A percentile compares a stretch with the other conserved stretches of the same genome.
Evolutionary conservation across 2,329 filamentous ascomycete genomes (phyloP).

Genomic region (Atkinsonella hypoxylon): DNA sequence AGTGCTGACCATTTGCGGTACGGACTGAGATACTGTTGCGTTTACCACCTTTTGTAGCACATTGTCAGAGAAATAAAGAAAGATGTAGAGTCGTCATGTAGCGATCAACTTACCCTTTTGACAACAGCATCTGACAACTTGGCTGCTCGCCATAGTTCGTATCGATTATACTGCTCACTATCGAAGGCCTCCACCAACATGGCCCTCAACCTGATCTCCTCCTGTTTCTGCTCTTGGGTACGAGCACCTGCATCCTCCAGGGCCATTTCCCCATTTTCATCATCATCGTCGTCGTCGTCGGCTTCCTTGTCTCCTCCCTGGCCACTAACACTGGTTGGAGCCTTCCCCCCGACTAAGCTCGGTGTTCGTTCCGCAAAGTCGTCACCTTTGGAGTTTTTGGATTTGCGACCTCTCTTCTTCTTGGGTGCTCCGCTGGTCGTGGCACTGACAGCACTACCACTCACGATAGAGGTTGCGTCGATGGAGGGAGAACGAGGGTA

Average conservation of each 20-base stretch:
- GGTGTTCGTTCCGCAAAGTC: conserved; percentile 29
- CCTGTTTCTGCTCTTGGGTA: conserved; percentile 56
- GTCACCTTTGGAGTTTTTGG: conserved; percentile 41
- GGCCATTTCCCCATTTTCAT: conserved; percentile 42
- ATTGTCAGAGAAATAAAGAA: not conserved
- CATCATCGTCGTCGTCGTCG: conserved; percentile 47
- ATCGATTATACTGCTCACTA: conserved; percentile 54
- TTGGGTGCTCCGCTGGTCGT: conserved; percentile 29
- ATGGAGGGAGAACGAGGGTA: conserved; percentile 54
- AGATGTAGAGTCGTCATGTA: not conserved
- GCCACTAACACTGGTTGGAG: conserved; percentile 32
- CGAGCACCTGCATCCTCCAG: conserved; percentile 47
- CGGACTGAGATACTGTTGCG: conserved; percentile 68
- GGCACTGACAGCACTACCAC: conserved; percentile 45
- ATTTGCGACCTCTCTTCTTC: conserved; percentile 51
- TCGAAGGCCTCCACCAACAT: conserved; percentile 56
- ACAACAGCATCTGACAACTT: conserved; percentile 59
- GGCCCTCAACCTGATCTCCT: conserved; percentile 43
- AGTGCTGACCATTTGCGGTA: conserved; percentile 59
- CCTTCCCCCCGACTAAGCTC: conserved; percentile 28
- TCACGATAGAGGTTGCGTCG: conserved; percentile 47
- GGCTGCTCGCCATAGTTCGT: conserved; percentile 57
- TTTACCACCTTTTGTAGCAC: conserved; percentile 52
- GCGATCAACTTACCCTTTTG: conserved; percentile 40
- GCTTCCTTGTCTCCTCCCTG: conserved; percentile 32